Evolutionary conservation across 208 protist genomes (phyloP), one percentile per base, ranked within the genome.

Genomic region (Acanthamoeba rhysodes): DNA sequence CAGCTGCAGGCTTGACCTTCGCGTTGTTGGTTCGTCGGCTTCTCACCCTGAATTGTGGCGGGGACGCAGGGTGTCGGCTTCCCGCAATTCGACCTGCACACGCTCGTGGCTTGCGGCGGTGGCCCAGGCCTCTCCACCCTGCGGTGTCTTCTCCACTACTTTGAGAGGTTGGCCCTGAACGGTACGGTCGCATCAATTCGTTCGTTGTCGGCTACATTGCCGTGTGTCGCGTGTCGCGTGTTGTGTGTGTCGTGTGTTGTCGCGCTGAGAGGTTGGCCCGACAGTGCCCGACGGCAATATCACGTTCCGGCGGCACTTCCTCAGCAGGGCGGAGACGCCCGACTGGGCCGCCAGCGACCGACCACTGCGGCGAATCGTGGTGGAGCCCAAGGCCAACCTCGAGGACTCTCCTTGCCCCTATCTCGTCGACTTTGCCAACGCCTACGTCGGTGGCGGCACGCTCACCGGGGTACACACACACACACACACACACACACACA

Each of bases 391-490:
- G n/a, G 84, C 27, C 50, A 93, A 48, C n/a, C 98, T 99, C 93
- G 98, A 99, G 91, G 98, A 98, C 22, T 96, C 96, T 34, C 55
- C 95, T 32, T 41, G 18, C 12, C 37, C 93, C 7, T 95, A 98
- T 32, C 97, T 98, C 91, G 97, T 98, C 37, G 98, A 99, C 96
- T 99, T 99, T 96, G 98, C 98, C 4, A 99, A 99, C 91, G 92
- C 96, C 34, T 62, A 97, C 29, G 95, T 99, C 34, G 98, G 98
- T 53, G 98, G 98, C 78, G 98, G 98, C 68, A 97, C 98, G 32
- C 94, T 99, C 48, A 64, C 93, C n/a, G 95, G 93, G 14, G 93
- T 95, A 50, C 84, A 64, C 68, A 64, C 37, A n/a, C n/a, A n/a
- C n/a, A n/a, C n/a, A n/a, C 48, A 53, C 50, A 45, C 91, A 10